These are phyloP conservation scores for Geotrichum citri-aurantii DNA, from an alignment of 1,139 yeast species.

Conservation along the genomic window DNA sequence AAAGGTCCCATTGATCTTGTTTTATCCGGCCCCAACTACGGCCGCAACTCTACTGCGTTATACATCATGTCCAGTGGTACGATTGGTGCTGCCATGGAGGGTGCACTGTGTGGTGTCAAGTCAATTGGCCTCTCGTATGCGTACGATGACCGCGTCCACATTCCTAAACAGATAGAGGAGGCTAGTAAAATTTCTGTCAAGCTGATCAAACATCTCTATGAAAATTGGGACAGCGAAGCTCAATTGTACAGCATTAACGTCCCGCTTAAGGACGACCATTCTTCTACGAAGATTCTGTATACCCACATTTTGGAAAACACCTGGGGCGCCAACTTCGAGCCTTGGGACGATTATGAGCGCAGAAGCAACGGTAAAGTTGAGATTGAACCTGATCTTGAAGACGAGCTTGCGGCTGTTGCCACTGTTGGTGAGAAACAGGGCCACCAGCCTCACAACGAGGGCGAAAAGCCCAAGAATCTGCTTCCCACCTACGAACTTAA, in stretches of 20 bases:
- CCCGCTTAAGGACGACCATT: conserved; percentile 56
- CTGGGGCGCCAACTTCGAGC: conserved; percentile 63
- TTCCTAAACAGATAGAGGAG: conserved; percentile 48
- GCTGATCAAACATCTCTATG: conserved; percentile 52
- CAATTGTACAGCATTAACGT: conserved; percentile 82
- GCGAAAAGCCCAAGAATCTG: conserved; percentile 13
- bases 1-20: conserved; percentile 73
- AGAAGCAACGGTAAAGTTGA: conserved; percentile 6
- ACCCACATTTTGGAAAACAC: conserved; percentile 74
- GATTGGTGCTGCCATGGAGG: conserved; percentile 96
- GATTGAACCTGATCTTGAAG: conserved; percentile 12
- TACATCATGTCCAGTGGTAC: conserved; percentile 94
- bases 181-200: conserved; percentile 68
- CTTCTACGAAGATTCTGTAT: conserved; percentile 54
- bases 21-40: conserved; percentile 91
- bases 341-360: conserved; percentile 20
- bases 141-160: conserved; percentile 52
- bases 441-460: conserved; percentile 3
- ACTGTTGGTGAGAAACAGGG: conserved; percentile 10
- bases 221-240: conserved; percentile 50
- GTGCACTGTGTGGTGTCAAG: conserved; percentile 68
- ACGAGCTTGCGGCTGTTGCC: conserved; percentile 14
- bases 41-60: conserved; percentile 85
- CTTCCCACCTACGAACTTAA: conserved; percentile 13
- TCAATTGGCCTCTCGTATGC: conserved; percentile 83